Evolutionary conservation across 805 yeast genomes (phyloP), one percentile per base, ranked within the genome.

Genomic region (Candida montana): DNA sequence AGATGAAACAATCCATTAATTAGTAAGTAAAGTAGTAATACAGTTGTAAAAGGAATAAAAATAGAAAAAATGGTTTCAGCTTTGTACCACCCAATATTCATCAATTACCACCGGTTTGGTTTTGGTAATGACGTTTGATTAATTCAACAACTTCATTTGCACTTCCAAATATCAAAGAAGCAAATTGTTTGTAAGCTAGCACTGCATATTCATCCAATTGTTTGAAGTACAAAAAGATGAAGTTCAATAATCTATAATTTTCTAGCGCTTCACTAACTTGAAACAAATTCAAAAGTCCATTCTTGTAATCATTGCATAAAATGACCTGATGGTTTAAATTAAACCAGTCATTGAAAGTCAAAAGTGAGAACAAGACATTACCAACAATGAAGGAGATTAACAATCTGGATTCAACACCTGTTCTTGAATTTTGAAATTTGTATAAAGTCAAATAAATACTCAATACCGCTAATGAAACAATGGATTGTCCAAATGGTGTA

Each of bases 231-330:
- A 29, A 23, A 7, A 7, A 2, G 7, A 51, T 7, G 19, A 48
- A 10, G 24, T 48, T 47, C 1, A n/a, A 18, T 29, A 55, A 32
- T 19, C 34, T 52, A 38, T 50, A 52, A 4, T 31, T 37, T 33
- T 57, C 57, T 26, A 57, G 39, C 20, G 50, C 34, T 23, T 48
- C 54, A 32, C 54, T 42, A 11, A 54, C 51, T 33, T 54, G 56
- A 38, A 48, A 57, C 19, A 57, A 18, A 27, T 50, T 55, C n/a
- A 47, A 33, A 5, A 33, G 24, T 1, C 61, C 61, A 31, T 55
- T 55, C 39, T 55, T 57, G 43, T 54, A 57, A 15, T 57, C 58
- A 40, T 57, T 57, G 42, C 61, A 57, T 17, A 53, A 34, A 19
- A 55, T 44, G 12, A 57, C 45, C 18, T 49, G 48, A 37, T 55